These are phyloP conservation scores for Ophiocordyceps camponoti-saundersi DNA, from an alignment of 2,329 filamentous ascomycete genomes.

Conservation along the genomic window DNA sequence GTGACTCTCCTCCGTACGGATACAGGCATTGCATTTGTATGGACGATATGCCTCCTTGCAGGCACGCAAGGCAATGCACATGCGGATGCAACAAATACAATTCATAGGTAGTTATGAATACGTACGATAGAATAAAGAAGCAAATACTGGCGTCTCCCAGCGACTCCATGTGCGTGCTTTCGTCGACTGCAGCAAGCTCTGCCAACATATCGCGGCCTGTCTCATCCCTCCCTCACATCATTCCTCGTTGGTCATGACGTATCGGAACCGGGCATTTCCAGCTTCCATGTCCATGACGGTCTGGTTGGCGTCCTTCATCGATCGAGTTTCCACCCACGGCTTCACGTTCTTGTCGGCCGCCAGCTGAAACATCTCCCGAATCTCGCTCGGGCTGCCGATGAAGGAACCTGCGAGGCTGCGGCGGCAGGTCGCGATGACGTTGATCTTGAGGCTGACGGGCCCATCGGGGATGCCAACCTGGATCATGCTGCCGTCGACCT, in stretches of 20 bases:
- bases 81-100: no score
- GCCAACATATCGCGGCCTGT: no score
- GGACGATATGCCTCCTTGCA: no score
- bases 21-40: no score
- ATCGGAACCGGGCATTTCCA: slow-evolving; percentile 32
- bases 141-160: not conserved
- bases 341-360: slow-evolving; percentile 36
- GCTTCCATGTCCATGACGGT: slow-evolving; percentile 37
- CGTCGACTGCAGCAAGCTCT: not conserved
- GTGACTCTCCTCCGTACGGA: no score
- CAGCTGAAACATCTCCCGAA: slow-evolving; percentile 40
- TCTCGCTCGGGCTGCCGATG: slow-evolving; percentile 36
- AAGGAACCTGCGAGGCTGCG: slow-evolving; percentile 26
- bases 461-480: slow-evolving; percentile 34
- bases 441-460: slow-evolving; percentile 8
- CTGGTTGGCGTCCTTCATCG: slow-evolving; percentile 38
- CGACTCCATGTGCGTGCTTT: not conserved
- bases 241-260: slow-evolving; percentile 17
- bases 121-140: no score
- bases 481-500: slow-evolving; percentile 41
- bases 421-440: slow-evolving; percentile 37
- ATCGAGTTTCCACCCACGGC: slow-evolving; percentile 36
- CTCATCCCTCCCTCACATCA: not conserved
- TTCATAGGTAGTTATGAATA: no score
- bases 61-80: no score